These are phyloP conservation scores for Iris pallida DNA, from an alignment of 116 monocot genomes.

Conservation along the genomic window DNA sequence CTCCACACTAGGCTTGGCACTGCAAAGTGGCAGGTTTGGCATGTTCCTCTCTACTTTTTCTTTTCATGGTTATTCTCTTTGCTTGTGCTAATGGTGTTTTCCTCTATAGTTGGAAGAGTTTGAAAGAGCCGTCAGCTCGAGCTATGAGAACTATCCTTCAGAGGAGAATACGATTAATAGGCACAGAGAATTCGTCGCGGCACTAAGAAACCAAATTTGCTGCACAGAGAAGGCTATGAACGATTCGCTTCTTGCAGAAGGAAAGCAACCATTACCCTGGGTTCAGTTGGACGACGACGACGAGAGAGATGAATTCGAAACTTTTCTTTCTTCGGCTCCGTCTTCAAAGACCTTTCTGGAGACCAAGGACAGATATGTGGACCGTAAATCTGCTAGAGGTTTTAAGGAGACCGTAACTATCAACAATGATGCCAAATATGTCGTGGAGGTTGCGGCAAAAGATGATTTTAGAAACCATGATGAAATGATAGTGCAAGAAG, in stretches of 20 bases:
- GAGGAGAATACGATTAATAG: conserved; percentile 31
- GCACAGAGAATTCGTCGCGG: conserved; percentile 24
- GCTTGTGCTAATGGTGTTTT: neutral
- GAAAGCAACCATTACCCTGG: conserved; percentile 47
- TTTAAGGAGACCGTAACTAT: conserved; percentile 10
- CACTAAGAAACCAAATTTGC: conserved; percentile 19
- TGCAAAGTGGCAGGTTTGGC: conserved; percentile 26
- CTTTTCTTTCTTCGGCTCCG: conserved; percentile 38
- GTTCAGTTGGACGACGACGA: conserved; percentile 59
- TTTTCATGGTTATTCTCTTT: neutral
- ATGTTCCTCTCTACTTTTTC: neutral
- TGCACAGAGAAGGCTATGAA: conserved; percentile 26
- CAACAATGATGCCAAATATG: conserved; percentile 14
- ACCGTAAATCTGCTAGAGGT: neutral
- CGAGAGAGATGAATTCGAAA: conserved; percentile 48
- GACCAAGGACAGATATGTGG: neutral
- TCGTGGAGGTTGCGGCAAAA: conserved; percentile 12
- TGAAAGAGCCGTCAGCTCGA: conserved; percentile 42
- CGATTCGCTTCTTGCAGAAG: conserved; percentile 29
- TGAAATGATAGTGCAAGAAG: neutral
- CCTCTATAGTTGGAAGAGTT: conserved; percentile 56
- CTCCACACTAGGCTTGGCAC: conserved; percentile 22
- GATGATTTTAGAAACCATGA: conserved; percentile 13
- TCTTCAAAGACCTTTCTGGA: neutral
- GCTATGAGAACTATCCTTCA: conserved; percentile 22